These are phyloP conservation scores for Lactarius evosmus DNA, from an alignment of 768 basidiomycete genomes.

Conservation along the genomic window DNA sequence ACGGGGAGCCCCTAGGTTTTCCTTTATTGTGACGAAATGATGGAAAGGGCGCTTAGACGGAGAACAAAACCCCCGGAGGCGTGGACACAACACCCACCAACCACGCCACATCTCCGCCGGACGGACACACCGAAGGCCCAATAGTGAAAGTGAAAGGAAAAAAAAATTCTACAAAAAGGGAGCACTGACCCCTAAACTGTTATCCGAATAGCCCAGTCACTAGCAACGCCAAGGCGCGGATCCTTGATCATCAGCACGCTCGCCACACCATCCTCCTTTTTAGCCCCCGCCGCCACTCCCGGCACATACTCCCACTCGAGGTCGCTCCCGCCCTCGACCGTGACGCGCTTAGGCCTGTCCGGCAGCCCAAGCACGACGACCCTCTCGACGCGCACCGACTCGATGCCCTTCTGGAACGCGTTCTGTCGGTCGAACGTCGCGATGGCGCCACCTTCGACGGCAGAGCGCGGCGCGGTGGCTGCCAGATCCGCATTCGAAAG, in stretches of 20 bases:
- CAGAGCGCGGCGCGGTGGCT: constrained; percentile 40
- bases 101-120: constrained; percentile 7
- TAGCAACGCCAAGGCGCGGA: constrained; percentile 53
- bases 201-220: constrained; percentile 62
- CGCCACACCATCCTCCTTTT: constrained; percentile 63
- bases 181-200: constrained; percentile 23
- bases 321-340: constrained; percentile 45
- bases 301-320: constrained; percentile 67
- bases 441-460: constrained; percentile 52
- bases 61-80: not conserved
- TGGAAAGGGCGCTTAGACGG: constrained; percentile 6
- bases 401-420: constrained; percentile 62
- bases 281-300: constrained; percentile 54
- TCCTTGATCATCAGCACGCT: constrained; percentile 75
- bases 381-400: constrained; percentile 74
- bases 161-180: not conserved
- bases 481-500: constrained; percentile 55
- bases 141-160: not conserved
- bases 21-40: constrained; percentile 15
- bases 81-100: not conserved
- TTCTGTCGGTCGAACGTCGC: constrained; percentile 55
- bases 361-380: constrained; percentile 74
- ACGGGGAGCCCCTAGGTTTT: not conserved
- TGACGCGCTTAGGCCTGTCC: constrained; percentile 59
- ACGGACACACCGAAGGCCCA: not conserved